Evolutionary conservation across 495 filamentous ascomycete species (phyloP).

Genomic region (Penicillium ochrochloron): DNA sequence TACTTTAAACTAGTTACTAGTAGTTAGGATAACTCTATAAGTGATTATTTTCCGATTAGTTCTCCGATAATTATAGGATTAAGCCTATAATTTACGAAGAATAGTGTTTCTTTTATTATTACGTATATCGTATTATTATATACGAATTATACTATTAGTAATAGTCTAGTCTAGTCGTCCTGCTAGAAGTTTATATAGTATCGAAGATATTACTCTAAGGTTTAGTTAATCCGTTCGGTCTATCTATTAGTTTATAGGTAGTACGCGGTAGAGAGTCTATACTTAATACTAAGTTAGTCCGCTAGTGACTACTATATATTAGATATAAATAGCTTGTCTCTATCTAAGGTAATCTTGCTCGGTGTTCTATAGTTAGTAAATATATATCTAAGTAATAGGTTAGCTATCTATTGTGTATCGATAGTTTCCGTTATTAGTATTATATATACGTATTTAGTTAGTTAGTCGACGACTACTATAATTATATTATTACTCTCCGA

Average conservation of each 20-base stretch:
- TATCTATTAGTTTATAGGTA: neutral
- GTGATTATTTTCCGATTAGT: neutral
- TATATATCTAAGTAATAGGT: neutral
- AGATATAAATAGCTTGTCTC: conserved; percentile 6
- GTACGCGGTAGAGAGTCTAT: neutral
- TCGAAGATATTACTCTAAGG: neutral
- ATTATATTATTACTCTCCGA: neutral
- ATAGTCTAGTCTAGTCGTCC: conserved; percentile 32
- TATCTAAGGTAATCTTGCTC: neutral
- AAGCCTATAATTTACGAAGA: conserved; percentile 25
- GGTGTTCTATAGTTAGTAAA: neutral
- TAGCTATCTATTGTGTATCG: neutral
- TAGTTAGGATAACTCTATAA: neutral
- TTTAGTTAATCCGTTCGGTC: neutral
- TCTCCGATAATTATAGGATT: conserved; percentile 8
- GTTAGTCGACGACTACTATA: conserved; percentile 2
- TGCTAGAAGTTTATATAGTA: conserved; percentile 28
- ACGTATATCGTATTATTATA: conserved; percentile 22
- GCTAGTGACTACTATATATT: conserved; percentile 1
- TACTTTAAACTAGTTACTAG: neutral
- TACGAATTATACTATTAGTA: conserved; percentile 33
- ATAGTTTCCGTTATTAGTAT: neutral
- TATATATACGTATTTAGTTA: conserved; percentile 5
- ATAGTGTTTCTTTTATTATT: conserved; percentile 16
- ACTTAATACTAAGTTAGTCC: neutral